phyloP scores from a whole-genome alignment of 2,329 filamentous ascomycete species.

The Pseudogymnoascus destructans region DNA sequence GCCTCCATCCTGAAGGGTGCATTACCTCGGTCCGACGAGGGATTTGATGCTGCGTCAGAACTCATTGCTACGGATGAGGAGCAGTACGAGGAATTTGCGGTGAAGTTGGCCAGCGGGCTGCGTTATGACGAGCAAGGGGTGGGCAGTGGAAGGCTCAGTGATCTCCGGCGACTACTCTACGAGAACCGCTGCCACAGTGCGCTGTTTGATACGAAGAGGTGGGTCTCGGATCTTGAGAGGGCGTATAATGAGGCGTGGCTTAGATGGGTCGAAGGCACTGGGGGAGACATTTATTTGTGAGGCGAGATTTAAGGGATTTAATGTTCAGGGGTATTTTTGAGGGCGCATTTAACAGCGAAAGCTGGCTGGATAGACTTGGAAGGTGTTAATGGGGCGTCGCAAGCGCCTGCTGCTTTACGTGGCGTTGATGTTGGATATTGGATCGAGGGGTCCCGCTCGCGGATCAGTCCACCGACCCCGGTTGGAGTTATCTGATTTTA shows the following conservation, averaged over 20 bases:
- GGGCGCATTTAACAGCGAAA: constrained; percentile 1
- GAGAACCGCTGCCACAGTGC: constrained; percentile 73
- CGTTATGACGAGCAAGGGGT: constrained; percentile 45
- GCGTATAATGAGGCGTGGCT: constrained; percentile 84
- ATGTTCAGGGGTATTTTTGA: background rate
- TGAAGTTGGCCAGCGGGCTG: constrained; percentile 51
- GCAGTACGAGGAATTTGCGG: constrained; percentile 71
- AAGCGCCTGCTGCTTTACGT: constrained; percentile 1
- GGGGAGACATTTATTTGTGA: constrained; percentile 82
- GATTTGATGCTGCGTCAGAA: constrained; percentile 53
- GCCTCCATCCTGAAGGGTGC: constrained; percentile 88
- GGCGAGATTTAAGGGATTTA: background rate
- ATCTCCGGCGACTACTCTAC: constrained; percentile 72
- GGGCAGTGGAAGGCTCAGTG: constrained; percentile 56
- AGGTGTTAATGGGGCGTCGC: constrained; percentile 5
- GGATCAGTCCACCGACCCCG: constrained; percentile 4
- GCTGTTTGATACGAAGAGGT: constrained; percentile 80
- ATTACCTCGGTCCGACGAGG: constrained; percentile 58
- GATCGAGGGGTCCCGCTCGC: constrained; percentile 5
- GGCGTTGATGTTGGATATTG: constrained; percentile 6
- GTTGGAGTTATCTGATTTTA: constrained; percentile 7
- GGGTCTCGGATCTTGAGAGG: constrained; percentile 79
- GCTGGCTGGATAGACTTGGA: background rate
- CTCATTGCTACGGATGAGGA: constrained; percentile 67
- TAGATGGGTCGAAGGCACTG: constrained; percentile 71